Evolutionary conservation across 1,284 basidiomycete species (phyloP), one percentile per base, ranked within the genome.

Genomic region (Pisolithus thermaeus): DNA sequence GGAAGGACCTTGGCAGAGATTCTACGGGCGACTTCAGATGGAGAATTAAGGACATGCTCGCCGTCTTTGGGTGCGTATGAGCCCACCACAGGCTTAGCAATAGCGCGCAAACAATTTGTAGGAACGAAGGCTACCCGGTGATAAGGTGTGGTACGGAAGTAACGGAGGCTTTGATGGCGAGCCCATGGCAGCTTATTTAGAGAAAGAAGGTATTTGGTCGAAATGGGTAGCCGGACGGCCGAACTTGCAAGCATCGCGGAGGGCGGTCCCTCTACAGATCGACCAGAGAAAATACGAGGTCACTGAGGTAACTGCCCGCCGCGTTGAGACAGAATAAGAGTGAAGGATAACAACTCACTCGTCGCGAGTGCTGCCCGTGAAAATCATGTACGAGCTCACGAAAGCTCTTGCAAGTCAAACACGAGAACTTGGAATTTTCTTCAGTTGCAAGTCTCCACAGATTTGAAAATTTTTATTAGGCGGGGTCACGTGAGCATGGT

Each of bases 1-100:
- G 92, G 91, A 18, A 97, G 77, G 44, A 97, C 94, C 62, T 87
- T 90, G 20, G 93, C 91, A 9, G 92, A 96, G 54, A 97, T 86
- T 66, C 81, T 87, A 60, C 92, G 83, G 16, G 94, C 94, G 52
- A 97, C 77, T 64, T 96, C 93, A 8, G 92, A 96, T 2, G 94
- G 90, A 1, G 92, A 93, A 70, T 85, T 94, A 63, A 96, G 79
- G 52, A 92, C 90, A 55, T 89, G 87, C 65, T 90, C 87, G 46
- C 80, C 85, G 44, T 86, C 84, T 56, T 84, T 79, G 49, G 78
- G 80, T 30, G 63, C 66, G 65, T 87, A 91, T 36, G 80, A 77
- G 53, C 89, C 88, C 8, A 92, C 87, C 14, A 87, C 87, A 41
- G 88, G 87, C 9, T 85, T 84, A 49, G 89, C 88, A 49, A 90